Evolutionary conservation across 2,329 filamentous ascomycete species (phyloP).

Genomic region (Tolypocladium pustulatum): DNA sequence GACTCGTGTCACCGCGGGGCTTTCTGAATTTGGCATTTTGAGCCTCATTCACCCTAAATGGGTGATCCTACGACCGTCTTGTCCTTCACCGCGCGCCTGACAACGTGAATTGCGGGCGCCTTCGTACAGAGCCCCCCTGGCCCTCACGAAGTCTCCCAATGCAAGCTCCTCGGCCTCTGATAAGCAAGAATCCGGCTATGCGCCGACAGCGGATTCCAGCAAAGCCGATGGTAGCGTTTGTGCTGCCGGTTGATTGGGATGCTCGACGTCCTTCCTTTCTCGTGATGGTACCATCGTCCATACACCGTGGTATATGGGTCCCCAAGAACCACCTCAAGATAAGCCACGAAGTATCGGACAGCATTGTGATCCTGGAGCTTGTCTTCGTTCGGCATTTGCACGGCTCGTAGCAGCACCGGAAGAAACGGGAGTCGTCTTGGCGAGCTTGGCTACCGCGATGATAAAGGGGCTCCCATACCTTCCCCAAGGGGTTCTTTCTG

Average conservation of each 20-base stretch:
- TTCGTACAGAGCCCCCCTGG: too few relatives aligned
- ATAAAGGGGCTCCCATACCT: not conserved
- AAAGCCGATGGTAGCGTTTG: not conserved
- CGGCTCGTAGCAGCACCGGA: not conserved
- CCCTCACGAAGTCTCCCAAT: not conserved
- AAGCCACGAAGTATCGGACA: not conserved
- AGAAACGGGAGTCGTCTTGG: constrained; percentile 1
- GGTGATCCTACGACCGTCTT: not conserved
- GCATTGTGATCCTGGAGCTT: not conserved
- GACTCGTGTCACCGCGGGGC: not conserved
- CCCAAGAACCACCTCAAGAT: not conserved
- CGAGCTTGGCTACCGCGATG: not conserved
- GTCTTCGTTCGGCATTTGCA: constrained; percentile 2
- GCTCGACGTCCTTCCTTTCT: constrained; percentile 4
- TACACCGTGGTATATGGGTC: not conserved
- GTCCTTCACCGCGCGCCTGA: not conserved
- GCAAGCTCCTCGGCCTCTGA: not conserved
- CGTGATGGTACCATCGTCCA: constrained; percentile 3
- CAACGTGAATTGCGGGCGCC: too few relatives aligned
- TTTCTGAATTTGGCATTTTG: not conserved
- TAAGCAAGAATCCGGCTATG: not conserved
- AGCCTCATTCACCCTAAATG: not conserved
- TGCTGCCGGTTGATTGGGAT: not conserved
- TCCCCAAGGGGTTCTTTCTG: too few relatives aligned
- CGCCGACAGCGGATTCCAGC: not conserved